Evolutionary conservation across 805 yeast species (phyloP).

Genomic region (Zygosaccharomyces kombuchaensis): DNA sequence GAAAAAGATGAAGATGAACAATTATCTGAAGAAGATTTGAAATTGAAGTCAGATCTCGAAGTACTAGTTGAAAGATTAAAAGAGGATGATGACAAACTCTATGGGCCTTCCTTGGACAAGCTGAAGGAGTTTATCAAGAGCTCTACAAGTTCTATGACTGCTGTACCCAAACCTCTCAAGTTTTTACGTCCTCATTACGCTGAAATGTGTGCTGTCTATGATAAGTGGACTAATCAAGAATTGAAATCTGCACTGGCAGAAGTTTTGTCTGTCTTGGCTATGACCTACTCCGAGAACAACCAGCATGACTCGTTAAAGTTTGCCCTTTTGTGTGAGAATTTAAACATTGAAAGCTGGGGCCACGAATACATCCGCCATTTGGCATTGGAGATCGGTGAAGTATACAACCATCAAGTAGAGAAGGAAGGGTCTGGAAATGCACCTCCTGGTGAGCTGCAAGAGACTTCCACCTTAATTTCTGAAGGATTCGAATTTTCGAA

Average conservation of each 20-base stretch:
- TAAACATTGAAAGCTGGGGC: constrained; percentile 84
- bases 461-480: constrained; percentile 13
- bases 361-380: constrained; percentile 96
- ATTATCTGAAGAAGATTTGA: constrained; percentile 87
- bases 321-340: constrained; percentile 58
- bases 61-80: constrained; percentile 73
- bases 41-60: constrained; percentile 81
- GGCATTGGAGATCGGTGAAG: constrained; percentile 91
- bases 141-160: constrained; percentile 97
- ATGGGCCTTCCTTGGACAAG: constrained; percentile 57
- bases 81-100: constrained; percentile 46
- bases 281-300: constrained; percentile 85
- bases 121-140: constrained; percentile 79
- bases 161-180: constrained; percentile 97
- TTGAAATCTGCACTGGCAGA: constrained; percentile 69
- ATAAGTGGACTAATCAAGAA: constrained; percentile 53
- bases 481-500: constrained; percentile 29
- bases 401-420: constrained; percentile 54
- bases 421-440: constrained; percentile 29
- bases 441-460: constrained; percentile 14
- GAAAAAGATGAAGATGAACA: constrained; percentile 61
- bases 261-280: constrained; percentile 85
- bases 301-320: constrained; percentile 75
- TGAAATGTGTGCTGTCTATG: constrained; percentile 58
- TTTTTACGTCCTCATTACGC: constrained; percentile 86